phyloP scores from a whole-genome alignment of 306 rosid genomes.

The Lablab purpureus region DNA sequence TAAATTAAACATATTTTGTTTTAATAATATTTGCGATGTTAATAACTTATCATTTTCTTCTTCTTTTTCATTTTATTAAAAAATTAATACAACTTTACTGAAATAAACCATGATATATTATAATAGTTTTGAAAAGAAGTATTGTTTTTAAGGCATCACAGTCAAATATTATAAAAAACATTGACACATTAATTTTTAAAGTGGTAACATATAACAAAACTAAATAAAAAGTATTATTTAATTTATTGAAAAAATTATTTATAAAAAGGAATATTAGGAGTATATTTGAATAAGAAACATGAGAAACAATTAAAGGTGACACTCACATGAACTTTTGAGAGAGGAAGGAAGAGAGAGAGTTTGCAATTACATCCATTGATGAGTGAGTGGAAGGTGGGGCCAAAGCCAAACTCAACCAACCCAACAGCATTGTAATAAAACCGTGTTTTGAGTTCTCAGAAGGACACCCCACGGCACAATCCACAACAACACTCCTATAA shows the following conservation, averaged over 20 bases:
- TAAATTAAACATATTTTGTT: too few relatives aligned
- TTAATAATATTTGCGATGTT: too few relatives aligned
- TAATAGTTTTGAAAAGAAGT: too few relatives aligned
- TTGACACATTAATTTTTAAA: background rate
- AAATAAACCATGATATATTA: too few relatives aligned
- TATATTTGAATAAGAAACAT: background rate
- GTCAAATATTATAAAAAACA: background rate
- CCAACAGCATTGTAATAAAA: background rate
- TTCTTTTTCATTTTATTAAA: too few relatives aligned
- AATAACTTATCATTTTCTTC: too few relatives aligned
- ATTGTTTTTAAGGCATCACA: too few relatives aligned
- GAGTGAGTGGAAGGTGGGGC: slow-evolving; percentile 12
- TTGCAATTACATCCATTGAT: background rate
- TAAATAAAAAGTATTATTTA: background rate
- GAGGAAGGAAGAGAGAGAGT: background rate
- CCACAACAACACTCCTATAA: slow-evolving; percentile 7
- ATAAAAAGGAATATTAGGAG: background rate
- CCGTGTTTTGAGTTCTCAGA: background rate
- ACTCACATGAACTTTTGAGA: background rate
- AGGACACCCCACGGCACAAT: background rate
- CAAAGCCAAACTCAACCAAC: background rate
- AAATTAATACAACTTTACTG: too few relatives aligned
- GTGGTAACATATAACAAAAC: background rate
- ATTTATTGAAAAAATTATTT: too few relatives aligned
- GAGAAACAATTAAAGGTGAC: background rate